Conservation (phyloP, 257 asterid genomes). For the Schizonepeta tenuifolia region DNA sequence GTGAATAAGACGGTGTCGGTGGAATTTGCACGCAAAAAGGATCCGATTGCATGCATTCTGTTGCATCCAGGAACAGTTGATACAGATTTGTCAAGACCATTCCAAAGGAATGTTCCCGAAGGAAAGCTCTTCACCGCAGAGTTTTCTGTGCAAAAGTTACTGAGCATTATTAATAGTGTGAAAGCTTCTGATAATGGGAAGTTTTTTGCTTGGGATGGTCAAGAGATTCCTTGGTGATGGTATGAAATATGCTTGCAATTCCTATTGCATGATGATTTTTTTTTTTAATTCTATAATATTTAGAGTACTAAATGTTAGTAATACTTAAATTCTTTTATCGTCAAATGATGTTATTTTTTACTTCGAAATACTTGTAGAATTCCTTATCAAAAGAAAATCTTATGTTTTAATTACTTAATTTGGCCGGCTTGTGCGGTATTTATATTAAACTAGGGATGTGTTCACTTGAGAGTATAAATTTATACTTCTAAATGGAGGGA, state of each 20-base stretch:
- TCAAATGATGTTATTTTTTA: no score
- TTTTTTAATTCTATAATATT: no score
- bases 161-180: constrained; percentile 61
- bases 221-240: constrained; percentile 82
- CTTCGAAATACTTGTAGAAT: no score
- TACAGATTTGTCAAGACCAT: constrained; percentile 91
- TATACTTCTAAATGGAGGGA: no score
- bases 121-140: constrained; percentile 84
- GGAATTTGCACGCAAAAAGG: constrained; percentile 77
- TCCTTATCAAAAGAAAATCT: no score
- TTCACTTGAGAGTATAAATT: no score
- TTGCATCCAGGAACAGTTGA: constrained; percentile 99
- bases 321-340: no score
- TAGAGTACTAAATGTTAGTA: no score
- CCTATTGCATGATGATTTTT: no score
- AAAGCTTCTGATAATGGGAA: constrained; percentile 76
- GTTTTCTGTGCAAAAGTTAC: constrained; percentile 74
- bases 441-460: no score
- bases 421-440: no score
- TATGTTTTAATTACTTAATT: no score
- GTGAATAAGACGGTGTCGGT: constrained; percentile 76
- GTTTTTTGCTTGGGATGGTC: constrained; percentile 97
- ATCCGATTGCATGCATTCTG: constrained; percentile 78
- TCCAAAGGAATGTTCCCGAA: constrained; percentile 76
- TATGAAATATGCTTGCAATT: background rate